phyloP scores from a whole-genome alignment of 805 yeast genomes.

The Zygoascus flipseniorum region DNA sequence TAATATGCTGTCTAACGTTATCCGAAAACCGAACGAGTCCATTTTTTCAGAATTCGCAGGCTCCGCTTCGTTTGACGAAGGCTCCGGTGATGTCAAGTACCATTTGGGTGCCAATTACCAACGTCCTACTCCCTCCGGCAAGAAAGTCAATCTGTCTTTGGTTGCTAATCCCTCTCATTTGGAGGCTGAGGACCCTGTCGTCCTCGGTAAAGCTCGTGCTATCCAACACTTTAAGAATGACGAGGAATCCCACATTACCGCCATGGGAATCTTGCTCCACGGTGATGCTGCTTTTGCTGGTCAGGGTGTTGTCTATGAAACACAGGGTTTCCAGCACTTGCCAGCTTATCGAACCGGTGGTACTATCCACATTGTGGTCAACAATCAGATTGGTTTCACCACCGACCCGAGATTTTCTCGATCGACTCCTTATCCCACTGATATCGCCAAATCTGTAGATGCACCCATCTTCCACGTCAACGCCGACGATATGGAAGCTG shows the following conservation, averaged over 20 bases:
- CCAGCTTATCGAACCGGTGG: conserved; percentile 99
- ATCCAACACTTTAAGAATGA: conserved; percentile 87
- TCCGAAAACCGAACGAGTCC: conserved; percentile 96
- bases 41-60: conserved; percentile 95
- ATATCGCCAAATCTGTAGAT: conserved; percentile 90
- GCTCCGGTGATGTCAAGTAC: conserved; percentile 98
- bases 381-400: conserved; percentile 99
- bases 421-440: conserved; percentile 97
- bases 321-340: conserved; percentile 86
- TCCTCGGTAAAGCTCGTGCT: conserved; percentile 95
- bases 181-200: conserved; percentile 99
- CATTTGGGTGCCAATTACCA: conserved; percentile 98
- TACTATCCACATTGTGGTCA: conserved; percentile 90
- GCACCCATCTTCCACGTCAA: conserved; percentile 99
- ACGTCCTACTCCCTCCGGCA: conserved; percentile 98
- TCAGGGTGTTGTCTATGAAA: conserved; percentile 98
- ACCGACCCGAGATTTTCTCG: conserved; percentile 97
- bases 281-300: conserved; percentile 99
- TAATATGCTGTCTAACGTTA: conserved; percentile 95
- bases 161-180: conserved; percentile 99
- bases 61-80: conserved; percentile 82
- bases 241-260: conserved; percentile 72
- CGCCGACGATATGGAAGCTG: conserved; percentile 95
- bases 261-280: conserved; percentile 86
- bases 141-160: conserved; percentile 85